phyloP scores from a whole-genome alignment of 257 asterid genomes.

The Solanum arcanum region DNA sequence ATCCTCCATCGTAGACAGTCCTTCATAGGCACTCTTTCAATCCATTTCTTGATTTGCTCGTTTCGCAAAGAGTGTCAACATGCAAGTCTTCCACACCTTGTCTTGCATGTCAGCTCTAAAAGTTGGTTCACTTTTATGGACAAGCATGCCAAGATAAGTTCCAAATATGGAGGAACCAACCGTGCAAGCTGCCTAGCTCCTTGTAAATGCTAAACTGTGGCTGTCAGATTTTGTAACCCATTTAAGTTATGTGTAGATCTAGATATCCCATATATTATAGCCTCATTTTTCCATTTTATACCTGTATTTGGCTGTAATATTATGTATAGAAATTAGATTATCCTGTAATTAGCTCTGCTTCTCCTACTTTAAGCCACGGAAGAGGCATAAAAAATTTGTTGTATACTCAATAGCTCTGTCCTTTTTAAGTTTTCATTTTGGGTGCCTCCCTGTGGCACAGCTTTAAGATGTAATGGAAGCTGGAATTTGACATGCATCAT shows the following conservation, averaged over 20 bases:
- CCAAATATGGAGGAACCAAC: neutral
- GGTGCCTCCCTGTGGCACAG: neutral
- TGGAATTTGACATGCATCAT: neutral
- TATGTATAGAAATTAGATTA: neutral
- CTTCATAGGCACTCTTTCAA: constrained; percentile 11
- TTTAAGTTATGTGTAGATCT: constrained; percentile 4
- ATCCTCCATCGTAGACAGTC: constrained; percentile 26
- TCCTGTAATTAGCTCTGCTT: neutral
- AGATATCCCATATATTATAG: constrained; percentile 1
- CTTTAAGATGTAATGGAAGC: neutral
- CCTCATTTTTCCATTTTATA: neutral
- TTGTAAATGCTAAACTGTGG: neutral
- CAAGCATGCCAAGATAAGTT: neutral
- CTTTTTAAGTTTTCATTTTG: neutral
- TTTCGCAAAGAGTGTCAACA: neutral
- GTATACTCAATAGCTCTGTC: neutral
- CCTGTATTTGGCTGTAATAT: neutral
- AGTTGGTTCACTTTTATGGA: neutral
- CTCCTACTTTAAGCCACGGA: neutral
- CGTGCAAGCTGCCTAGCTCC: neutral
- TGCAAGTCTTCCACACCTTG: neutral
- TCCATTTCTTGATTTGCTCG: neutral
- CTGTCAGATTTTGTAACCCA: constrained; percentile 14
- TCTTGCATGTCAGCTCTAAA: neutral
- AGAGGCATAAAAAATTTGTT: neutral